Percentiles rank a stretch among this genome's conserved stretches.
Conservation (phyloP, 2,329 filamentous ascomycete species). For the Aspergillus chevalieri region DNA sequence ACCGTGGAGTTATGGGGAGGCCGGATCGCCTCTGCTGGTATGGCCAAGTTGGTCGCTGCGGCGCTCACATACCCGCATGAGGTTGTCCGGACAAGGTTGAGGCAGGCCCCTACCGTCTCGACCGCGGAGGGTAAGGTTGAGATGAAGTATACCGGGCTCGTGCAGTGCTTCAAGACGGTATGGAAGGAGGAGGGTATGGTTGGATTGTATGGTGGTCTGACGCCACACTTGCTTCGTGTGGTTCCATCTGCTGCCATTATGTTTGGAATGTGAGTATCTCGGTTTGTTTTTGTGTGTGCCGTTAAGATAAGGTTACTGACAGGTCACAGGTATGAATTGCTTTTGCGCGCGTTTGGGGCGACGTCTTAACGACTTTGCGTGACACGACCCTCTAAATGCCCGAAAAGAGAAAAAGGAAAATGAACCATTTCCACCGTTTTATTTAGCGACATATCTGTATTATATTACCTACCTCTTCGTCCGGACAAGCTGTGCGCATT, state of each 20-base stretch:
- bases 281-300: slow-evolving; percentile 1
- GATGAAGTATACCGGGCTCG: slow-evolving; percentile 79
- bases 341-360: slow-evolving; percentile 28
- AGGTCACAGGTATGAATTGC: slow-evolving; percentile 28
- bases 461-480: not conserved
- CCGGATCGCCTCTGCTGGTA: slow-evolving; percentile 66
- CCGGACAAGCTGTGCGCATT: not conserved
- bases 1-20: slow-evolving; percentile 70
- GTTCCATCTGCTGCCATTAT: slow-evolving; percentile 92
- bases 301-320: slow-evolving; percentile 30
- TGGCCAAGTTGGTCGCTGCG: slow-evolving; percentile 76
- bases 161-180: slow-evolving; percentile 82
- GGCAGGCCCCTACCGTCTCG: slow-evolving; percentile 80
- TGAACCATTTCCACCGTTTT: not conserved
- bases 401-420: not conserved
- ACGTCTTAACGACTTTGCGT: slow-evolving; percentile 19
- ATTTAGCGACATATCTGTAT: slow-evolving; percentile 1
- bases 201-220: slow-evolving; percentile 82
- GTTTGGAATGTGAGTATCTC: slow-evolving; percentile 70
- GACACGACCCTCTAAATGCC: not conserved
- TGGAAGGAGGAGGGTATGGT: slow-evolving; percentile 83
- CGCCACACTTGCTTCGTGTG: slow-evolving; percentile 82
- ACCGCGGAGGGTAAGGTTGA: slow-evolving; percentile 55
- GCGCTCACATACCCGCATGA: slow-evolving; percentile 89
- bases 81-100: slow-evolving; percentile 74